Conservation (phyloP, 2,329 filamentous ascomycete genomes). For the Cryphonectria naterciae region DNA sequence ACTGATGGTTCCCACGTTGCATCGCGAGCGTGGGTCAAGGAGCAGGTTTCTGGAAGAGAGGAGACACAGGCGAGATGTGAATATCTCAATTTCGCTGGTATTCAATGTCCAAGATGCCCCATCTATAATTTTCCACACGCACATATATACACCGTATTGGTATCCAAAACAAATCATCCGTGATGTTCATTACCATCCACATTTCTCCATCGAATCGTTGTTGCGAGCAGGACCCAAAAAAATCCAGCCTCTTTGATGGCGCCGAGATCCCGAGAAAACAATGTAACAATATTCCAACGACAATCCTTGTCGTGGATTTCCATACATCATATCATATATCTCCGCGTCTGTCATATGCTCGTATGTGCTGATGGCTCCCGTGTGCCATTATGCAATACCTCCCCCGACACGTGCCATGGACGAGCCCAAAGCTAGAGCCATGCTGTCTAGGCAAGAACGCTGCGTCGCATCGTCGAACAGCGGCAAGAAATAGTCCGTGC, state of each 20-base stretch:
- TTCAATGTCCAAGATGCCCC: neutral
- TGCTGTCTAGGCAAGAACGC: neutral
- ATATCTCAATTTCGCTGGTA: neutral
- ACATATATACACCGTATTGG: neutral
- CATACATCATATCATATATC: neutral
- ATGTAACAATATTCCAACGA: neutral
- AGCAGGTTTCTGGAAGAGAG: neutral
- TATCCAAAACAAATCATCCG: neutral
- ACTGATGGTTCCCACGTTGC: neutral
- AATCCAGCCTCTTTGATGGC: neutral
- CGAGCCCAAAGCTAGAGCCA: neutral
- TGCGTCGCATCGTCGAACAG: neutral
- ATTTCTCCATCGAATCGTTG: neutral
- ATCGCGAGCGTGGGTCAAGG: neutral
- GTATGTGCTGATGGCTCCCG: neutral
- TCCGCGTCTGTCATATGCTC: neutral
- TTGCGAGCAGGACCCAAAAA: neutral
- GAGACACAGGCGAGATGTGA: neutral
- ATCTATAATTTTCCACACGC: slow-evolving; percentile 3
- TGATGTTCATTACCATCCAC: slow-evolving; percentile 8
- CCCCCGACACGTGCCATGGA: neutral
- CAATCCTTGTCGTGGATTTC: neutral
- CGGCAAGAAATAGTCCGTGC: neutral
- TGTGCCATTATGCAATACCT: neutral
- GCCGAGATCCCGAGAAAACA: neutral